These are phyloP conservation scores for Coemansia sp. DNA, from an alignment of 192 early-diverging fungal species.

Conservation along the genomic window DNA sequence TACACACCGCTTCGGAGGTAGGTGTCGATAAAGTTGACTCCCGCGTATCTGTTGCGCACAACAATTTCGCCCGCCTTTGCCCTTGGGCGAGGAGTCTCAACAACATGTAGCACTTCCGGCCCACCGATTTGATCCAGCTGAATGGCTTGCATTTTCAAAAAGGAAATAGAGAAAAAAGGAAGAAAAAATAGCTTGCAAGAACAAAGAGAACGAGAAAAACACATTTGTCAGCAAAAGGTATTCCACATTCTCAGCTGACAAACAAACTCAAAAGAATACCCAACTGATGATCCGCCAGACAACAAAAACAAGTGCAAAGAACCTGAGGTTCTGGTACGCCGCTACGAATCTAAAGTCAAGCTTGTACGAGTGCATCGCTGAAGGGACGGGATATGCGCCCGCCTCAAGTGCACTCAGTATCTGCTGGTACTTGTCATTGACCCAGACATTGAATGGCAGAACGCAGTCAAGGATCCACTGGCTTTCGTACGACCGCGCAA, in stretches of 20 bases:
- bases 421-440: slow-evolving; percentile 37
- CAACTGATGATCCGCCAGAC: slow-evolving; percentile 16
- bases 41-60: slow-evolving; percentile 75
- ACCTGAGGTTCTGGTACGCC: slow-evolving; percentile 41
- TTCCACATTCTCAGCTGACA: too few relatives aligned
- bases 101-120: slow-evolving; percentile 60
- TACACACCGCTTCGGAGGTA: slow-evolving; percentile 86
- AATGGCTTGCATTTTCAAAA: slow-evolving; percentile 46
- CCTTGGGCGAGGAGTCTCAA: slow-evolving; percentile 55
- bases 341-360: slow-evolving; percentile 50
- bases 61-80: slow-evolving; percentile 62
- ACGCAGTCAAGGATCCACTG: slow-evolving; percentile 47
- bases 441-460: slow-evolving; percentile 18
- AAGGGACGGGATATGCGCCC: slow-evolving; percentile 13
- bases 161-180: neutral
- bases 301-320: slow-evolving; percentile 18
- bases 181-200: neutral
- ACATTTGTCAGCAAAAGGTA: neutral
- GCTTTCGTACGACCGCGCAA: slow-evolving; percentile 53
- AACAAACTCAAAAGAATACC: slow-evolving; percentile 13
- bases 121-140: slow-evolving; percentile 61
- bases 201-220: neutral
- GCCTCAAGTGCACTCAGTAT: slow-evolving; percentile 16
- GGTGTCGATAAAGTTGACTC: slow-evolving; percentile 92
- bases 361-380: slow-evolving; percentile 14